Conservation (phyloP, 768 basidiomycete species). For the Tricholomella constricta region DNA sequence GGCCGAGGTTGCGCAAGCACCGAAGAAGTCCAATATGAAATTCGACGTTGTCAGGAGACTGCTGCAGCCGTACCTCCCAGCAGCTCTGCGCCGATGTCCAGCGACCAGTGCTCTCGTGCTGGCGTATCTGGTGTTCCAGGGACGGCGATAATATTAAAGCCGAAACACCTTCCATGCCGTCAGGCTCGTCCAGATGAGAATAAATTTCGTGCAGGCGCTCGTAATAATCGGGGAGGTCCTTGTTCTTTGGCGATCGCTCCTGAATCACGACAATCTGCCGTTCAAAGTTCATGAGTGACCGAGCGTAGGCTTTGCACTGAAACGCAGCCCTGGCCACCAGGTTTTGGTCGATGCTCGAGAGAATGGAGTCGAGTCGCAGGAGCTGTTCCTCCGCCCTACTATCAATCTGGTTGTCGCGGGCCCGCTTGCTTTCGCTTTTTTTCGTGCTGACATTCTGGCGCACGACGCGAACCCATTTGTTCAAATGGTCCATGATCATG, state of each 20-base stretch:
- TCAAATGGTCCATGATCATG: slow-evolving; percentile 92
- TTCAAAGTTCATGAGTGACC: slow-evolving; percentile 95
- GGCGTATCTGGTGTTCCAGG: slow-evolving; percentile 93
- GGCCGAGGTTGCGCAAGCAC: slow-evolving; percentile 92
- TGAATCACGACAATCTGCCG: slow-evolving; percentile 66
- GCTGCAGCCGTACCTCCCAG: slow-evolving; percentile 95
- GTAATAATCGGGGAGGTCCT: slow-evolving; percentile 69
- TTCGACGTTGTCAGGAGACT: slow-evolving; percentile 84
- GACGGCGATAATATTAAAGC: slow-evolving; percentile 86
- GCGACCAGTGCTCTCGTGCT: slow-evolving; percentile 94
- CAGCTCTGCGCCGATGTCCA: slow-evolving; percentile 99
- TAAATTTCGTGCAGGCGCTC: slow-evolving; percentile 96
- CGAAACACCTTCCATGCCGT: slow-evolving; percentile 99
- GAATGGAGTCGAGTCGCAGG: slow-evolving; percentile 72
- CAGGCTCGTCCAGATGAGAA: slow-evolving; percentile 93
- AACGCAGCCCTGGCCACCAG: slow-evolving; percentile 94
- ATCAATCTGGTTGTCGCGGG: slow-evolving; percentile 37
- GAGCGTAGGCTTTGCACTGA: slow-evolving; percentile 91
- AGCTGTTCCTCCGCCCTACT: slow-evolving; percentile 60
- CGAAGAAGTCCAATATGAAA: slow-evolving; percentile 88
- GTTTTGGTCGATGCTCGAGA: slow-evolving; percentile 82
- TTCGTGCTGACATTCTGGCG: slow-evolving; percentile 62
- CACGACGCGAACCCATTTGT: slow-evolving; percentile 79
- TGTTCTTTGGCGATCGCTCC: slow-evolving; percentile 39
- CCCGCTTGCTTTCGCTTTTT: slow-evolving; percentile 53